Evolutionary conservation across 1,284 basidiomycete species (phyloP).

Genomic region (Microstroma glucosiphilum): DNA sequence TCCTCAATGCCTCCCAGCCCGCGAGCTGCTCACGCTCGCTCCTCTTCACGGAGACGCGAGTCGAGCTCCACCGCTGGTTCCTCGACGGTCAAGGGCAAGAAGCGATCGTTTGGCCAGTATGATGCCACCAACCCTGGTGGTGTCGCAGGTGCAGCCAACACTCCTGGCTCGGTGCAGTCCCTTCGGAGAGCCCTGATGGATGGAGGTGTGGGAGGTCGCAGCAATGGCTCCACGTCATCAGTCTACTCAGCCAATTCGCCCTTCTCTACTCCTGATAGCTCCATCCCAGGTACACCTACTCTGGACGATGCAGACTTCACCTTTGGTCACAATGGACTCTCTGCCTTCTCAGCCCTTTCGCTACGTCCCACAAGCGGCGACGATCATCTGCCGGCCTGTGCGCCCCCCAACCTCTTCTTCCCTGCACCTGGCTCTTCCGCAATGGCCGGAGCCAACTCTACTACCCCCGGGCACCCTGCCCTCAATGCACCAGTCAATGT

Average conservation of each 20-base stretch:
- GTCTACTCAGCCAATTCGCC: conserved; percentile 47
- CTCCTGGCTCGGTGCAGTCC: conserved; percentile 28
- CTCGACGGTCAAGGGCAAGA: conserved; percentile 34
- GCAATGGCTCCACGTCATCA: conserved; percentile 28
- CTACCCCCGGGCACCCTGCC: conserved; percentile 7
- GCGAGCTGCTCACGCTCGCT: conserved; percentile 10
- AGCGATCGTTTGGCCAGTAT: conserved; percentile 46
- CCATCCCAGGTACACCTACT: conserved; percentile 42
- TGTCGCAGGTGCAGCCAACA: conserved; percentile 5
- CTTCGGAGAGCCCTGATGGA: conserved; percentile 47
- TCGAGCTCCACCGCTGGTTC: conserved; percentile 18
- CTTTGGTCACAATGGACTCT: conserved; percentile 30
- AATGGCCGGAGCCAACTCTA: conserved; percentile 12
- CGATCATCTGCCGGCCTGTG: conserved; percentile 48
- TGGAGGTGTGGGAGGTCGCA: conserved; percentile 37
- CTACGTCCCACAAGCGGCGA: conserved; percentile 36
- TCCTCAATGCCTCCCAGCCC: conserved; percentile 40
- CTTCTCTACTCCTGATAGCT: conserved; percentile 46
- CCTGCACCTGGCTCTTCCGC: conserved; percentile 34
- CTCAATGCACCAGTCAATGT: neutral
- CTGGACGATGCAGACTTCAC: conserved; percentile 41
- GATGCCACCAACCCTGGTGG: conserved; percentile 18
- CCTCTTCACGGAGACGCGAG: neutral
- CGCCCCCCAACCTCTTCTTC: conserved; percentile 50
- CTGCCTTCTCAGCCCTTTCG: conserved; percentile 44